Conservation (phyloP, 192 early-diverging fungal genomes). For the Helicostylum pulchrum region DNA sequence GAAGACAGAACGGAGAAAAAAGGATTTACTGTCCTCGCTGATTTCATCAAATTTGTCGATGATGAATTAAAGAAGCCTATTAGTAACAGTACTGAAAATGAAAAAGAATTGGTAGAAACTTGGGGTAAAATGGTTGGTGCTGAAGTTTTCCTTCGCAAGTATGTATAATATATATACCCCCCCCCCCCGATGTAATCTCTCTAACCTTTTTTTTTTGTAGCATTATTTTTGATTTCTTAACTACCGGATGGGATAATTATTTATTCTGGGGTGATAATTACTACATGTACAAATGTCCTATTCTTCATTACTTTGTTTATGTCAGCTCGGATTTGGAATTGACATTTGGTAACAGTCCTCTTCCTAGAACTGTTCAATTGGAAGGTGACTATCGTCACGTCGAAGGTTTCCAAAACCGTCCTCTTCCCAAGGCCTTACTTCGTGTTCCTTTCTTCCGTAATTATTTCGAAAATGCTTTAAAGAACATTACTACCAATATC, state of each 20-base stretch:
- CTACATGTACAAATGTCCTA: constrained; percentile 26
- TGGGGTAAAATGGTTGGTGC: constrained; percentile 27
- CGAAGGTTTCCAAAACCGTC: constrained; percentile 7
- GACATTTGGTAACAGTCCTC: constrained; percentile 20
- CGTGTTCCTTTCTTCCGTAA: constrained; percentile 14
- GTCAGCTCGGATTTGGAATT: constrained; percentile 29
- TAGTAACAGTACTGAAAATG: background rate
- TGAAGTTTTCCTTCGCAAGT: constrained; percentile 27
- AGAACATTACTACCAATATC: background rate
- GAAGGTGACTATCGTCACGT: constrained; percentile 22
- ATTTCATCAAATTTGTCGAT: constrained; percentile 29
- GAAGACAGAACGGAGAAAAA: background rate
- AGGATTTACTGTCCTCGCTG: constrained; percentile 3
- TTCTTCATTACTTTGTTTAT: constrained; percentile 5
- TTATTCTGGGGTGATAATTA: constrained; percentile 25
- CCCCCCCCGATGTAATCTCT: too few species aligned
- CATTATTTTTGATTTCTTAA: constrained; percentile 12
- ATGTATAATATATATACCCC: too few species aligned
- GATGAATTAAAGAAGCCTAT: constrained; percentile 10
- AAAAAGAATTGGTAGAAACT: background rate
- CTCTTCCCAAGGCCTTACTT: constrained; percentile 24
- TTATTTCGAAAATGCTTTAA: constrained; percentile 4
- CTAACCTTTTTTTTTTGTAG: background rate
- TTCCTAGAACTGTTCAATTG: background rate
- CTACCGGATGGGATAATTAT: constrained; percentile 24